Base-by-base conservation (phyloP, 306 rosid genomes). In the Castanea mollissima region DNA sequence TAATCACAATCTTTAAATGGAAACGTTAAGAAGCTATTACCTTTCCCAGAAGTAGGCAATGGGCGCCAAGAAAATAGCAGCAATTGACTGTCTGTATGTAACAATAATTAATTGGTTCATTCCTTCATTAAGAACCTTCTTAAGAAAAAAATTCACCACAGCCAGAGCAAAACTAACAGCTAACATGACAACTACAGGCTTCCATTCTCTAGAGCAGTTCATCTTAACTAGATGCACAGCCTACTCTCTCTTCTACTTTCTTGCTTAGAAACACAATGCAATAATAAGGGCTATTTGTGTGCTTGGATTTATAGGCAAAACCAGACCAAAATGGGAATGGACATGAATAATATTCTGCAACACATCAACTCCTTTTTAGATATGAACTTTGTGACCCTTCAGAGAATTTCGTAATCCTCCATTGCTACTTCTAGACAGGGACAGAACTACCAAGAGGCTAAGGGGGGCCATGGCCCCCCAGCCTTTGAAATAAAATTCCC, bases 11-110 rank as follows among this genome's bases (percentile, higher is more conserved):
- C 31, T 11, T 60, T 69, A 64, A 63, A 69, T 76, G 71, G 11
- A 64, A 60, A 27, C 54, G 60, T 55, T 6, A 38, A 51, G 70
- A 54, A 74, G 51, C 32, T 38, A 49, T 59, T 77, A 87, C 97
- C 97, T 84, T 58, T 90, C 97, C 89, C 86, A 81, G 67, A 92
- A 83, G 67, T 59, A 90, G 35, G 97, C 97, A 76, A 92, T 81
- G 21, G 92, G 95, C 14, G 89, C 77, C 90, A 94, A 82, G 84
- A 92, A 90, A 79, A 84, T 70, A 35, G 89, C 85, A 25, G 97
- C 86, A 84, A 89, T 76, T 19, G 78, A 20, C 77, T 92, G 97
- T 63, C 99, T 73, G 78, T 90, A 94, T 55, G 87, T 79, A 77
- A 90, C 82, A 20, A 94, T 83, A 23, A 82, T 52, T 83, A 87